Base-by-base conservation (phyloP, 306 rosid species). In the Dryas alaskensis region DNA sequence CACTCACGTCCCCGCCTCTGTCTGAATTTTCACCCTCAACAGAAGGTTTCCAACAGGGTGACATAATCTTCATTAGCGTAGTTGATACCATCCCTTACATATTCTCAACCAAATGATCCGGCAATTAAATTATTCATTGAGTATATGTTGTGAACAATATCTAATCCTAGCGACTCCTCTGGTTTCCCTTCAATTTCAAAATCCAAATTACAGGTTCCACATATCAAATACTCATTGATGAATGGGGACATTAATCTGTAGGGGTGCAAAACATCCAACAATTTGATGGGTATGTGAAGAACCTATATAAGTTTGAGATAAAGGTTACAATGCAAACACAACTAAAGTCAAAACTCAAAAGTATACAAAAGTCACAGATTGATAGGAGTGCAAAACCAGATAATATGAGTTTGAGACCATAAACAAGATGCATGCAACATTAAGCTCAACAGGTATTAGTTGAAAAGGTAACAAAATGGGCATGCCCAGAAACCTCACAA, bases 81-180 rank as follows among this genome's bases (percentile, higher is more conserved):
- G 88, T 84, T 9, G 90, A 80, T 77, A 86, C 93, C 99, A 95
- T 94, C 77, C 86, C 95, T 93, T 71, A 89, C 97, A 89, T 86
- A 87, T 71, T 88, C 97, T 91, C 87, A 86, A 76, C 81, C 91
- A 85, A 84, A 82, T 73, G 84, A 85, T 82, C 84, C 87, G 9
- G 76, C 86, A 87, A 86, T 42, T 81, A 81, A 82, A 86, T 71
- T 66, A 77, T 76, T 83, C 79, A 67, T 77, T 64, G 79, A 86
- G 80, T 31, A 46, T 47, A 77, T 53, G 67, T 39, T 77, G 85
- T 77, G 64, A 25, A 75, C 79, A 75, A 76, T 45, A 81, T 82
- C 65, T 73, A 83, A 39, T 40, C 80, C 80, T 67, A 68, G 70
- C 72, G 46, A 76, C 78, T 67, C 75, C 80, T 81, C 77, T 77